Base-by-base conservation (phyloP, 768 basidiomycete species). In the Kwoniella heveanensis region DNA sequence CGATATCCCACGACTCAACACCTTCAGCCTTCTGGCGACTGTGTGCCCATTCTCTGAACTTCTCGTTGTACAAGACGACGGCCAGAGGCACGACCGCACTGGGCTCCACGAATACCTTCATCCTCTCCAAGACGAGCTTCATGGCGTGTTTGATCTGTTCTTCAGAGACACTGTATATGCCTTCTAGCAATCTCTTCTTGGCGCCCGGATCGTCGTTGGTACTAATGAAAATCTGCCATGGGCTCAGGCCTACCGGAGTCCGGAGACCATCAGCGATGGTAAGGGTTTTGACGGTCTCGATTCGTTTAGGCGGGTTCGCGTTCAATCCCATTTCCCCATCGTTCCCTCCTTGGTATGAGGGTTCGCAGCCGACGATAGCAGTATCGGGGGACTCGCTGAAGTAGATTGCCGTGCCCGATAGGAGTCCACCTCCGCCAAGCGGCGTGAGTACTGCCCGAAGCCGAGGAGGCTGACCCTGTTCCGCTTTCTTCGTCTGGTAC, bases 241-340 rank as follows among this genome's bases (percentile, higher is more conserved):
- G 68, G 22, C 57, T 54, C 19, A 50, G 53, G 3, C 75, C 75
- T 1, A 74, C 61, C 0, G 70, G 71, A 2, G 75, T 74, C 1
- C 68, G 53, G 0, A 77, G 60, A 15, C 75, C 75, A 55, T 77
- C 75, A 6, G 72, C 75, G 13, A 77, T 77, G 6, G 75, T 77
- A 12, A 72, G 49, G 1, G 72, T 66, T 30, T 56, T 65, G 26
- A 77, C 67, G 1, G 49, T 57, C 24, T 64, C 66, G 8, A 77
- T 57, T 3, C 71, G 63, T 30, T 26, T 58, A 0, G 68, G 63
- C 6, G 71, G 69, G 50, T 55, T 37, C 12, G 63, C 26, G 10
- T 62, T 64, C 25, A 77, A 65, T 0, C 75, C 75, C 21, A 62
- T 61, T 24, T 70, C 65, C n/a, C 62, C 68, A 44, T 77, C 75